These are phyloP conservation scores for Lepidium campestre DNA, from an alignment of 441 rosid genomes.

Conservation along the genomic window DNA sequence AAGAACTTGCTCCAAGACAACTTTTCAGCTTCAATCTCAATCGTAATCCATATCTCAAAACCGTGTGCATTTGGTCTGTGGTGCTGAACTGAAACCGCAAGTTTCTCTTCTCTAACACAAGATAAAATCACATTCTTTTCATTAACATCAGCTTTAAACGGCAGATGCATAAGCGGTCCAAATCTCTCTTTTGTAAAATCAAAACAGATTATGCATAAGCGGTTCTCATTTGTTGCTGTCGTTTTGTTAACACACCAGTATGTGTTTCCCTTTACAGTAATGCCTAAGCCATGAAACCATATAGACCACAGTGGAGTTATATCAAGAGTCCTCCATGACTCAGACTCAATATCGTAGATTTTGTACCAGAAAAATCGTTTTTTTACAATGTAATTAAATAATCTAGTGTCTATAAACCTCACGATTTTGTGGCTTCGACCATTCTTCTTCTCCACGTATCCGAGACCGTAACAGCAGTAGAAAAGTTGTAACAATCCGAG, in stretches of 20 bases:
- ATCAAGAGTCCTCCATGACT: background rate
- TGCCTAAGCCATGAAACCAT: background rate
- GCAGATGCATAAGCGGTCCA: background rate
- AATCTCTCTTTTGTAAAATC: background rate
- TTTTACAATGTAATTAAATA: too few relatives aligned
- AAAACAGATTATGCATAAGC: background rate
- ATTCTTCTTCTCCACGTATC: background rate
- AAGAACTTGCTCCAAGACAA: background rate
- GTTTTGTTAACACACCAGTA: background rate
- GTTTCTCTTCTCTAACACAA: constrained; percentile 5
- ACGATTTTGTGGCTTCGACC: background rate
- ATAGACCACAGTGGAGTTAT: background rate
- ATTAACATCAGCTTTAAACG: background rate
- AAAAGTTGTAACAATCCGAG: too few relatives aligned
- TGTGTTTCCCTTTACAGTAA: background rate
- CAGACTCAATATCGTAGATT: background rate
- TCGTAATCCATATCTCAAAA: background rate
- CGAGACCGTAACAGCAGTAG: background rate
- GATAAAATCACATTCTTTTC: background rate
- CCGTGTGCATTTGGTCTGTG: background rate
- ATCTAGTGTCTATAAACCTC: background rate
- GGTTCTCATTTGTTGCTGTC: background rate
- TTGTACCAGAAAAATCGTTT: background rate
- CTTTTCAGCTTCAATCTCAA: background rate
- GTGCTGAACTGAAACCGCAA: background rate